Evolutionary conservation across 2,329 filamentous ascomycete species (phyloP), one percentile per base, ranked within the genome.

Genomic region (Trichophaea hybrida): DNA sequence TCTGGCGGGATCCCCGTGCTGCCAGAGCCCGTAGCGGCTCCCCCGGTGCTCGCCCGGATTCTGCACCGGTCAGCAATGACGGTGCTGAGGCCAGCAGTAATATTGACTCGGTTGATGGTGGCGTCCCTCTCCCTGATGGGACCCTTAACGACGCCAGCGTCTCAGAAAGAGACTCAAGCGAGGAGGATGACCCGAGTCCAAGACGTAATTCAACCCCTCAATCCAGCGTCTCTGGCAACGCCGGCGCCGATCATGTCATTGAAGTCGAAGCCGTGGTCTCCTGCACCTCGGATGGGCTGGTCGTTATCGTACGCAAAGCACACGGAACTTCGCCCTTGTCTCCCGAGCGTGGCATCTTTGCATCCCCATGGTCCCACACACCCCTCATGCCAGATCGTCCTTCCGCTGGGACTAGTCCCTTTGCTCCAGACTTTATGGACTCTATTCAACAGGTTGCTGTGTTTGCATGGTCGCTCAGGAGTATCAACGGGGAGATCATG

Each of bases 251-350:
- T n/a, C 15, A 31, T 12, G 57, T 50, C 6, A 37, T 88, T 55
- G 87, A 94, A 72, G 75, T 94, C 3, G 88, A 94, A 73, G 88
- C 88, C 1, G 87, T 94, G n/a, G 83, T 94, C 4, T 94, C 88
- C 0, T 94, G 88, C 72, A 88, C 88, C 1, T 94, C 88, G 0
- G 88, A 94, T 70, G 88, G 88, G 0, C 75, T 94, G 0, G 87
- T 94, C 1, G 87, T 94, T 6, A 83, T 91, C 54, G 74, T 94
- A 12, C 80, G 88, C 59, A 81, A 80, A 64, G 88, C 88, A 31
- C 80, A 85, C 32, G 83, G 86, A 3, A 77, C 81, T 6, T 58
- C 76, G 77, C 6, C 75, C 78, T 10, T 71, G 15, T 67, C 70
- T 40, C 68, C 76, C 71, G 38, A 72, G 73, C 35, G 77, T 77